Conservation (phyloP, 192 early-diverging fungal genomes). For the Entomortierella lignicola region DNA sequence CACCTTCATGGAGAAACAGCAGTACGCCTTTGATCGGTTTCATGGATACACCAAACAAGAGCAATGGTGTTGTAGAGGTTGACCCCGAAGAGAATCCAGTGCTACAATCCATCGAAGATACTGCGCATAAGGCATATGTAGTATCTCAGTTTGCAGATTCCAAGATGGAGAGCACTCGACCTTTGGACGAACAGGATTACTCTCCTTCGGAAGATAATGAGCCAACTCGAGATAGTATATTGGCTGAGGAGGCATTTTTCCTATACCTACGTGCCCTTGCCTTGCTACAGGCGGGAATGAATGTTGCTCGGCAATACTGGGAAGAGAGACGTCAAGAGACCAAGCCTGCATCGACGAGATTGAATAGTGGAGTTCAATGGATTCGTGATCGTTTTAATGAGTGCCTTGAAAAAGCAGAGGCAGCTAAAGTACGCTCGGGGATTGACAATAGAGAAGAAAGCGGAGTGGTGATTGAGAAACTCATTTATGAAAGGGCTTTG, state of each 20-base stretch:
- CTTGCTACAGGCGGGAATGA: slow-evolving; percentile 68
- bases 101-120: slow-evolving; percentile 72
- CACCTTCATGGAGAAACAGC: slow-evolving; percentile 56
- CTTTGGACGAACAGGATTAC: slow-evolving; percentile 38
- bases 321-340: slow-evolving; percentile 55
- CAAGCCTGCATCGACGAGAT: slow-evolving; percentile 50
- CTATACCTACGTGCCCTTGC: slow-evolving; percentile 77
- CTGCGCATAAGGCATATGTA: slow-evolving; percentile 78
- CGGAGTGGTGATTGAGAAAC: slow-evolving; percentile 69
- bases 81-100: slow-evolving; percentile 59
- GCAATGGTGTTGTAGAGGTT: slow-evolving; percentile 4
- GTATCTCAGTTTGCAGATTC: slow-evolving; percentile 72
- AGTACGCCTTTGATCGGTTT: slow-evolving; percentile 42
- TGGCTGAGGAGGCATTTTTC: slow-evolving; percentile 76
- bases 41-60: slow-evolving; percentile 17
- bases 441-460: slow-evolving; percentile 65
- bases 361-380: slow-evolving; percentile 82
- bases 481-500: slow-evolving; percentile 79
- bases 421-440: slow-evolving; percentile 63
- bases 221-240: slow-evolving; percentile 51
- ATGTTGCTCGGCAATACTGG: slow-evolving; percentile 69
- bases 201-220: slow-evolving; percentile 42
- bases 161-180: slow-evolving; percentile 67
- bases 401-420: slow-evolving; percentile 86
- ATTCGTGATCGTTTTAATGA: slow-evolving; percentile 91